A percentile compares a stretch with the other conserved stretches of the same genome.
Conservation (phyloP, 768 basidiomycete genomes). For the Suillus decipiens region DNA sequence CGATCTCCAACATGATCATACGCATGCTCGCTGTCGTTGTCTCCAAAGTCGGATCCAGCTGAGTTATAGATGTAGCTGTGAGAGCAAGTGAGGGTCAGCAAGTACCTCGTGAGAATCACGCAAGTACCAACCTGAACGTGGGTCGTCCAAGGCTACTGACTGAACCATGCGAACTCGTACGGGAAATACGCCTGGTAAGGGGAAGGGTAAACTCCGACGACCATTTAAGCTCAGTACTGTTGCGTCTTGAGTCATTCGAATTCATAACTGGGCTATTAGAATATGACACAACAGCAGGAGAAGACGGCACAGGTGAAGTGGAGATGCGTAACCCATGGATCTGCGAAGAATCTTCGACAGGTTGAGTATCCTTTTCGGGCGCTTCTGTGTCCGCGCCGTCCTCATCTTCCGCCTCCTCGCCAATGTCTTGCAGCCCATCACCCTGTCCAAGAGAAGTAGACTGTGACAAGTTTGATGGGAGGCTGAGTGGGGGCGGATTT, state of each 20-base stretch:
- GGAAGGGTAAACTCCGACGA: constrained; percentile 22
- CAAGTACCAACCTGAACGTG: constrained; percentile 21
- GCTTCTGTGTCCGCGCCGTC: constrained; percentile 33
- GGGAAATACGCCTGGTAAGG: constrained; percentile 26
- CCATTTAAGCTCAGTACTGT: constrained; percentile 27
- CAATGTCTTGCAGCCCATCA: constrained; percentile 56
- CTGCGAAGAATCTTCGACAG: constrained; percentile 31
- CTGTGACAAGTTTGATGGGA: constrained; percentile 34
- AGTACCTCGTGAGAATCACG: background rate
- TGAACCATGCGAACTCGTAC: constrained; percentile 29
- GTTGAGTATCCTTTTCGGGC: constrained; percentile 21
- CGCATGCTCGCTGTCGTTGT: constrained; percentile 29
- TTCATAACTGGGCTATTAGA: constrained; percentile 23
- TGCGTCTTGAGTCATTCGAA: constrained; percentile 20
- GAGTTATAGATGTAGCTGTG: constrained; percentile 12
- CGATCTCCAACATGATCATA: constrained; percentile 64
- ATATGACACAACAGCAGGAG: constrained; percentile 25
- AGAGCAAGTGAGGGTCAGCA: constrained; percentile 13
- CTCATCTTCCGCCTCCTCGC: constrained; percentile 50
- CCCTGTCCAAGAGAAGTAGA: constrained; percentile 26
- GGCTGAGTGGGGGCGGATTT: constrained; percentile 41
- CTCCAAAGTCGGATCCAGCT: constrained; percentile 26
- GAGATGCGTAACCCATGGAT: constrained; percentile 62
- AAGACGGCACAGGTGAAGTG: constrained; percentile 40
- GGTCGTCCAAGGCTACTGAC: constrained; percentile 29